phyloP scores from a whole-genome alignment of 2,329 filamentous ascomycete genomes.

The Aspergillus intermedius region DNA sequence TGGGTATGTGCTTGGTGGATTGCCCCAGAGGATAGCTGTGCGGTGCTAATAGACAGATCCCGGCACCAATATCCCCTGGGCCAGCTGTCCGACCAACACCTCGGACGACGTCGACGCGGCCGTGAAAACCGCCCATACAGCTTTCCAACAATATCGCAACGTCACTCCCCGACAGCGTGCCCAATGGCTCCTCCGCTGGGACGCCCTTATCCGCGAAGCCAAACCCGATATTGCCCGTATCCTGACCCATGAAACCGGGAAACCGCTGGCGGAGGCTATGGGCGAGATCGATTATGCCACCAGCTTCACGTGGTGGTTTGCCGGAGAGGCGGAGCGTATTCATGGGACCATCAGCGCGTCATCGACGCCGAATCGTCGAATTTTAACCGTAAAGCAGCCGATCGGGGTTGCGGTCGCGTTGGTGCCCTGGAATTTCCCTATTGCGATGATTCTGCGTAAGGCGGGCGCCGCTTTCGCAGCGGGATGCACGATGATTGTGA shows the following conservation, averaged over 20 bases:
- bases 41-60: conserved; percentile 35
- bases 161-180: conserved; percentile 56
- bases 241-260: conserved; percentile 57
- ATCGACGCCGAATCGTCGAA: conserved; percentile 55
- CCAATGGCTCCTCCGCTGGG: conserved; percentile 59
- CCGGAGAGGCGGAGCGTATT: conserved; percentile 57
- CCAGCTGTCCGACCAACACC: conserved; percentile 44
- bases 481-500: conserved; percentile 67
- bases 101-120: conserved; percentile 57
- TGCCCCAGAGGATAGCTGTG: neutral
- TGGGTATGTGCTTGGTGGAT: conserved; percentile 25
- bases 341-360: conserved; percentile 56
- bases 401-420: conserved; percentile 62
- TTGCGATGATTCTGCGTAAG: conserved; percentile 63
- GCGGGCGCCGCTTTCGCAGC: conserved; percentile 62
- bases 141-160: conserved; percentile 56
- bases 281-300: conserved; percentile 53
- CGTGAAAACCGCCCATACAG: conserved; percentile 53
- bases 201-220: conserved; percentile 56
- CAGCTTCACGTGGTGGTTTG: conserved; percentile 53
- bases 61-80: conserved; percentile 46
- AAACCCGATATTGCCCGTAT: conserved; percentile 58
- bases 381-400: conserved; percentile 69
- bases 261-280: conserved; percentile 49
- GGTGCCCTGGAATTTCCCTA: conserved; percentile 68